phyloP scores from a whole-genome alignment of 1,139 yeast species.

The Petasospora fabianii region DNA sequence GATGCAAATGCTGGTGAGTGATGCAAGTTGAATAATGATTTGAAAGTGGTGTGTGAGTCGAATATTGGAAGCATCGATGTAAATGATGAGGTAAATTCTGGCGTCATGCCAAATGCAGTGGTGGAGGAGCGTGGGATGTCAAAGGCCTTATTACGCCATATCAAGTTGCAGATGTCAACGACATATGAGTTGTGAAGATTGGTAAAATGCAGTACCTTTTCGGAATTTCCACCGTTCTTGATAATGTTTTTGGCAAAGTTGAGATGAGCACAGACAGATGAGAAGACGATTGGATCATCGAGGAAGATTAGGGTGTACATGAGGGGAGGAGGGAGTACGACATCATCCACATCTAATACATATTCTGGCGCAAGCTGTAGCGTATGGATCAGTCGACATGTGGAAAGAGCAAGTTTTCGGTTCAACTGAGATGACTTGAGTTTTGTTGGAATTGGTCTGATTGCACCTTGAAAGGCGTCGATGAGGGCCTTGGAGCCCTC shows the following conservation, averaged over 20 bases:
- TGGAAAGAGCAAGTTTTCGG: conserved; percentile 18
- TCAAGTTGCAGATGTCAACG: conserved; percentile 55
- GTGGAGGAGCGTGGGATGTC: conserved; percentile 26
- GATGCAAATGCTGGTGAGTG: conserved; percentile 54
- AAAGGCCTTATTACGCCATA: conserved; percentile 58
- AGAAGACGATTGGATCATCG: conserved; percentile 41
- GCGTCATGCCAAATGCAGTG: conserved; percentile 36
- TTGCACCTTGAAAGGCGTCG: conserved; percentile 1
- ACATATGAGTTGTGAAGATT: conserved; percentile 50
- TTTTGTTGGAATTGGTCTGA: conserved; percentile 2
- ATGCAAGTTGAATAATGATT: conserved; percentile 47
- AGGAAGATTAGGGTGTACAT: conserved; percentile 37
- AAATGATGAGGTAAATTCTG: conserved; percentile 36
- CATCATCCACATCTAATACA: conserved; percentile 22
- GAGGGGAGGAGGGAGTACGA: conserved; percentile 40
- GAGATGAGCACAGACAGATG: conserved; percentile 49
- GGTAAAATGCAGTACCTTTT: conserved; percentile 30
- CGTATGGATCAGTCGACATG: conserved; percentile 25
- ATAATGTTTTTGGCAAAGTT: conserved; percentile 38
- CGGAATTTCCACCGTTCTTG: conserved; percentile 23
- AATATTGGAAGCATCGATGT: conserved; percentile 38
- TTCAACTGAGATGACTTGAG: conserved; percentile 13
- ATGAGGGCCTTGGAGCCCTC: neutral
- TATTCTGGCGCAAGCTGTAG: conserved; percentile 26
- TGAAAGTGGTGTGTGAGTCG: conserved; percentile 27